These are phyloP conservation scores for Kingdonia uniflora DNA, from an alignment of 164 flowering plant genomes.

Conservation along the genomic window DNA sequence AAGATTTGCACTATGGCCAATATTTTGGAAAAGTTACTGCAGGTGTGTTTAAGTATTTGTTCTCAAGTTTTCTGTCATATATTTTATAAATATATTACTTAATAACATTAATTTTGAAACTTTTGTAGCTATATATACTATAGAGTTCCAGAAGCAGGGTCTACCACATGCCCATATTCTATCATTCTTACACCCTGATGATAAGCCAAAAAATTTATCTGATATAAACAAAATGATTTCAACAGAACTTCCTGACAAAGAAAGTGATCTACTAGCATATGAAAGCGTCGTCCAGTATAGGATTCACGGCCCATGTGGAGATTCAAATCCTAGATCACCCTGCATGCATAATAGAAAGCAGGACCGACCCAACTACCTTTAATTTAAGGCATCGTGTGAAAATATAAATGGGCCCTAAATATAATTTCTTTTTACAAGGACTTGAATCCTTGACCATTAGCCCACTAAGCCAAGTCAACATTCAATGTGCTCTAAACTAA, in stretches of 20 bases:
- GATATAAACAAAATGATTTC: neutral
- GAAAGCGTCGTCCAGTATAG: neutral
- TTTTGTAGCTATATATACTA: neutral
- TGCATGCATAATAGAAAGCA: neutral
- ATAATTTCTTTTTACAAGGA: too few relatives aligned
- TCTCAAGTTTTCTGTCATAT: too few relatives aligned
- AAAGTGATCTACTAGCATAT: neutral
- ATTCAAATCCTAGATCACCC: neutral
- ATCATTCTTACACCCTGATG: neutral
- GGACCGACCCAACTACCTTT: too few relatives aligned
- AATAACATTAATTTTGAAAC: too few relatives aligned
- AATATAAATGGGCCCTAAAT: too few relatives aligned
- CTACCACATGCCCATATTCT: neutral
- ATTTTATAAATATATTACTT: too few relatives aligned
- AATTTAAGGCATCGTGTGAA: too few relatives aligned
- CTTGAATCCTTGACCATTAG: too few relatives aligned
- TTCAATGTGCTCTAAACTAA: too few relatives aligned
- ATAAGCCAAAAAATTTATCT: neutral
- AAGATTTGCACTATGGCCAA: neutral
- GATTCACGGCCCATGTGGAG: constrained; percentile 1
- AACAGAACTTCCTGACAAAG: neutral
- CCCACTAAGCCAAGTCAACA: too few relatives aligned
- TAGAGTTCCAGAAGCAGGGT: neutral
- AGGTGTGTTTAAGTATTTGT: too few relatives aligned
- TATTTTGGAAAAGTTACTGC: neutral